Percentiles rank a stretch among this genome's conserved stretches.
Conservation (phyloP, 225 moss, liverwort and hornwort genomes). For the Bryoerythrophyllum caledonicum region DNA sequence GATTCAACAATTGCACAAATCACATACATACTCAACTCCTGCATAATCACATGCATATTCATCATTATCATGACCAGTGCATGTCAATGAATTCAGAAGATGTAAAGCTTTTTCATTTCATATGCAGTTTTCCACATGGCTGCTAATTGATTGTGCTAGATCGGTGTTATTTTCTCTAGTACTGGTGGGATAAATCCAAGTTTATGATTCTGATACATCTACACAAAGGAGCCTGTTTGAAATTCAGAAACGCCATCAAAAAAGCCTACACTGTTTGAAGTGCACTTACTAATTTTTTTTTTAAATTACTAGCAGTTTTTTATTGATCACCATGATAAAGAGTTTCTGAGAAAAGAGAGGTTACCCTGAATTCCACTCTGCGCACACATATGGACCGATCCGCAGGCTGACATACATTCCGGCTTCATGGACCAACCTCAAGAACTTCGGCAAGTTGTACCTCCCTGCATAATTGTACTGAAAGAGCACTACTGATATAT, state of each 20-base stretch:
- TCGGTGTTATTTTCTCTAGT: too few relatives aligned
- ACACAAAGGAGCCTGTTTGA: too few relatives aligned
- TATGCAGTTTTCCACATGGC: too few relatives aligned
- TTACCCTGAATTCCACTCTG: conserved; percentile 89
- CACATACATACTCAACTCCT: neutral
- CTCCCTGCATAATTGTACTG: conserved; percentile 76
- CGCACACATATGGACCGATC: conserved; percentile 86
- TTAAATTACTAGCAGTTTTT: too few relatives aligned
- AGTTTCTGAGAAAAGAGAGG: neutral
- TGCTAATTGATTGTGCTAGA: too few relatives aligned
- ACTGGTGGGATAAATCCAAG: too few relatives aligned
- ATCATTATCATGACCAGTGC: neutral
- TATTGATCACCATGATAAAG: too few relatives aligned
- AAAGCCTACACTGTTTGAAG: too few relatives aligned
- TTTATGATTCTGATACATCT: too few relatives aligned
- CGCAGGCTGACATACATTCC: conserved; percentile 76
- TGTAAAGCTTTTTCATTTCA: neutral
- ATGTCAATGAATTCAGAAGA: neutral
- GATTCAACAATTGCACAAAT: neutral
- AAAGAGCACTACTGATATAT: neutral
- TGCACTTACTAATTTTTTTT: too few relatives aligned
- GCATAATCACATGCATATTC: neutral
- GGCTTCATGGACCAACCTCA: conserved; percentile 65
- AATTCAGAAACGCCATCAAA: too few relatives aligned
- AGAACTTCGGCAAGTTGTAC: conserved; percentile 67